Evolutionary conservation across 2,329 filamentous ascomycete species (phyloP), one percentile per base, ranked within the genome.

Genomic region (Penicillium olsonii): DNA sequence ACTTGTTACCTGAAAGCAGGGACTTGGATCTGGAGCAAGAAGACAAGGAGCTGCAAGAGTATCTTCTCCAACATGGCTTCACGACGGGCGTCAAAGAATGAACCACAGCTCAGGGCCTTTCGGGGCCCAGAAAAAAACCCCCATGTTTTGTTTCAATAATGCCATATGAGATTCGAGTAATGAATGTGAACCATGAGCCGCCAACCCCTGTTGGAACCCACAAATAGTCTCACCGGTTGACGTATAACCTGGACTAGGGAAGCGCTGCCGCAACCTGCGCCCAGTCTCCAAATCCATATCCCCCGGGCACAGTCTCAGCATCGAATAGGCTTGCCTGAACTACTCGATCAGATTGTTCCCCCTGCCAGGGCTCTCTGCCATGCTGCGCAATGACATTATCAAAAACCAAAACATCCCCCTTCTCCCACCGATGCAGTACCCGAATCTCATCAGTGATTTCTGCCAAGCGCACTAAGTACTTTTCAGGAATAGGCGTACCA

Each of bases 321-420:
- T 78, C 75, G 53, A 75, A 78, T 18, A 78, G 53, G 58, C 75
- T 78, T 7, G 76, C 76, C 58, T 78, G 52, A 2, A 79, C 66
- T 1, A 78, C 69, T 0, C 75, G 68, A 61, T 78, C 75, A 1
- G 58, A 55, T 56, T 78, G 76, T 45, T 75, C 68, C 5, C 75
- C 75, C 45, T 71, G 61, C 77, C 76, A 78, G 0, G 76, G 75
- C 59, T 78, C 65, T 43, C 76, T 64, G 2, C 75, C 76, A 65
- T 79, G 76, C 62, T 79, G 77, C 1, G 75, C 69, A 59, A 78
- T 71, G 14, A 75, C 59, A 57, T 79, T 79, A 55, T 79, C 75
- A 59, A 69, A 78, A 1, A 79, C 74, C 10, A 78, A 61, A 4
- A 79, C 73, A 62, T 78, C 76, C 0, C 75, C 75, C 11, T 63